Percentiles rank a stretch among this genome's conserved stretches.
Conservation (phyloP, 805 yeast species). For the Sugiyamaella chiloensis region DNA sequence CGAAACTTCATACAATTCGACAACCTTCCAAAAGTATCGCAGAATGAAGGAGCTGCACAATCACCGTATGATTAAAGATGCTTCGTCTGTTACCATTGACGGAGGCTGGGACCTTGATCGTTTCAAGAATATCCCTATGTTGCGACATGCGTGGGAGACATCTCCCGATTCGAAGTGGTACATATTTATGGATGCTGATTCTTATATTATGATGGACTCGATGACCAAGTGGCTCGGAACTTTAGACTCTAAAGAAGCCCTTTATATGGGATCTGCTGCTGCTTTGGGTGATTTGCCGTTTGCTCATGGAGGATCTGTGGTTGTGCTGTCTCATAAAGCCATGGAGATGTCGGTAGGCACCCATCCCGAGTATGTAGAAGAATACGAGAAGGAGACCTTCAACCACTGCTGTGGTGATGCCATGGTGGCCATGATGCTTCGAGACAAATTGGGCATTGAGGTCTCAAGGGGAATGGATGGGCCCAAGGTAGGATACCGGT, state of each 20-base stretch:
- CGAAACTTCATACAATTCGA: slow-evolving; percentile 17
- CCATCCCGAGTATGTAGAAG: slow-evolving; percentile 19
- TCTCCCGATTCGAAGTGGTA: slow-evolving; percentile 35
- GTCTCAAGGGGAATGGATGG: slow-evolving; percentile 18
- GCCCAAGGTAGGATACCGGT: slow-evolving; percentile 9
- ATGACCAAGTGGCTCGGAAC: slow-evolving; percentile 26
- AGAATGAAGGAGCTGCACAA: slow-evolving; percentile 24
- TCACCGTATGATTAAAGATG: slow-evolving; percentile 20
- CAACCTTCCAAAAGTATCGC: slow-evolving; percentile 29
- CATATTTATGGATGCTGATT: slow-evolving; percentile 37
- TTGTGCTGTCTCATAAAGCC: slow-evolving; percentile 33
- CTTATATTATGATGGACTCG: slow-evolving; percentile 32
- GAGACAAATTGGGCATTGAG: slow-evolving; percentile 18
- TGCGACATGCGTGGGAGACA: slow-evolving; percentile 31
- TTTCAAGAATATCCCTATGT: slow-evolving; percentile 38
- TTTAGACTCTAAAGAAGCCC: slow-evolving; percentile 29
- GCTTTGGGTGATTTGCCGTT: slow-evolving; percentile 23
- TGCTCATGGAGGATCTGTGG: slow-evolving; percentile 41
- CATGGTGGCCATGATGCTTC: slow-evolving; percentile 29
- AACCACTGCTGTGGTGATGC: slow-evolving; percentile 36
- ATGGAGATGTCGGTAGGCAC: slow-evolving; percentile 29
- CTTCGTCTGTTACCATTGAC: slow-evolving; percentile 15
- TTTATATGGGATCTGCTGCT: slow-evolving; percentile 35
- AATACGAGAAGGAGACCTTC: slow-evolving; percentile 25
- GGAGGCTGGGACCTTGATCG: slow-evolving; percentile 37